Evolutionary conservation across 805 yeast genomes (phyloP).

Genomic region (Scheffersomyces ergatensis): DNA sequence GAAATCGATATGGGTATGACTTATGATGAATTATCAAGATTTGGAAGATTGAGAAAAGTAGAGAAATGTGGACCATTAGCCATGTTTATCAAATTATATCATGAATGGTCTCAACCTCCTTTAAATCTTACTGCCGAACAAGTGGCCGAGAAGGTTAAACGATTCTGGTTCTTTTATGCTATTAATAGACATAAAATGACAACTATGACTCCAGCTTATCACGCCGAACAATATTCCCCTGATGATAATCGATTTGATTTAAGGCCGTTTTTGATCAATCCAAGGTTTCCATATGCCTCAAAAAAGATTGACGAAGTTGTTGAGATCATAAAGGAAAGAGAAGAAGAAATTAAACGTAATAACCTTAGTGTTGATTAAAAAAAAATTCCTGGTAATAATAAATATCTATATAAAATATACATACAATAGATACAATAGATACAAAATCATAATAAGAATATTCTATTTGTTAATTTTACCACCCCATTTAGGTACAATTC

Average conservation of each 20-base stretch:
- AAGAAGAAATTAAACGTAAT: conserved; percentile 20
- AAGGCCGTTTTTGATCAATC: conserved; percentile 92
- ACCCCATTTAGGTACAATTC: conserved; percentile 38
- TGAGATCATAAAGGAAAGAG: conserved; percentile 46
- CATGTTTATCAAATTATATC: conserved; percentile 85
- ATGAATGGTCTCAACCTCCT: conserved; percentile 82
- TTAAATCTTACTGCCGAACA: conserved; percentile 69
- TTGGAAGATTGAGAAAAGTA: conserved; percentile 88
- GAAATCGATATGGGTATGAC: conserved; percentile 99
- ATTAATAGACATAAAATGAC: conserved; percentile 97
- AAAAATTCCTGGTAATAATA: background rate
- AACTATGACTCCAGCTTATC: conserved; percentile 94
- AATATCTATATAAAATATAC: background rate
- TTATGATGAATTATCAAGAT: conserved; percentile 85
- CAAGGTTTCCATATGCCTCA: conserved; percentile 86
- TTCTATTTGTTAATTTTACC: conserved; percentile 24
- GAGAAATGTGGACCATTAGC: conserved; percentile 96
- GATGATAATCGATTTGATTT: conserved; percentile 96
- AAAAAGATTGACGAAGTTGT: conserved; percentile 83
- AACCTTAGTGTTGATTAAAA: conserved; percentile 46
- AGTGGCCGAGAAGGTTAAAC: conserved; percentile 88
- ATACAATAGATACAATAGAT: background rate
- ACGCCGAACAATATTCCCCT: conserved; percentile 97
- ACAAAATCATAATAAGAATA: too few relatives aligned
- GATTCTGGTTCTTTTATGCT: conserved; percentile 90